Evolutionary conservation across 345 rosid genomes (phyloP).

Genomic region (Linum trigynum): DNA sequence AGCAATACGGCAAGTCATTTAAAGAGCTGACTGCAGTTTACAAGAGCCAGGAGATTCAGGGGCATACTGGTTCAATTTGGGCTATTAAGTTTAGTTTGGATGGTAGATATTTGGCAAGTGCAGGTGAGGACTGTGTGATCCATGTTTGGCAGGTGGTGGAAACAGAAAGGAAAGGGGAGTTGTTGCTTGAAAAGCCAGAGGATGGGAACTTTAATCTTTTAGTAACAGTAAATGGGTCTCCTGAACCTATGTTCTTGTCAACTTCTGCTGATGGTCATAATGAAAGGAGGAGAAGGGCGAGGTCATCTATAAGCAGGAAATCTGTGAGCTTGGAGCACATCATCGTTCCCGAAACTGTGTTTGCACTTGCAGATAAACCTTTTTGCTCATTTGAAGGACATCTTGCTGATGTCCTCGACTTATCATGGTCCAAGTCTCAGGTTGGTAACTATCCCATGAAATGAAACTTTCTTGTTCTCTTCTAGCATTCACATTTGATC

Average conservation of each 20-base stretch:
- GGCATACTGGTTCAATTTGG: constrained; percentile 91
- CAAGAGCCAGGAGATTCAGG: constrained; percentile 90
- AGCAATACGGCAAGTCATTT: constrained; percentile 69
- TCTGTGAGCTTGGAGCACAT: constrained; percentile 65
- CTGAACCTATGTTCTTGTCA: constrained; percentile 55
- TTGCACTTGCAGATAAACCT: constrained; percentile 79
- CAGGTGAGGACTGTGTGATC: constrained; percentile 88
- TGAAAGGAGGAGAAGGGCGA: constrained; percentile 70
- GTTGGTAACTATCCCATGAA: constrained; percentile 30
- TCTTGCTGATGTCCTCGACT: constrained; percentile 77
- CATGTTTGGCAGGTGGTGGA: constrained; percentile 77
- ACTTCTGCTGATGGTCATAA: constrained; percentile 37
- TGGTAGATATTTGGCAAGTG: constrained; percentile 91
- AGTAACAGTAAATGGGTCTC: constrained; percentile 62
- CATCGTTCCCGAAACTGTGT: constrained; percentile 67
- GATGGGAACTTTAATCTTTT: constrained; percentile 49
- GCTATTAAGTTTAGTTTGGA: constrained; percentile 90
- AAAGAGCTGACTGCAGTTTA: constrained; percentile 78
- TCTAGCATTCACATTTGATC: not conserved
- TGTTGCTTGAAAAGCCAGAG: constrained; percentile 67
- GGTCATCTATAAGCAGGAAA: constrained; percentile 65
- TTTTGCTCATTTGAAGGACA: constrained; percentile 84
- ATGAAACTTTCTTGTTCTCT: not conserved
- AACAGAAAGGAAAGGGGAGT: constrained; percentile 73
- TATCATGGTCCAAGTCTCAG: constrained; percentile 98